These are phyloP conservation scores for Brassica balearica DNA, from an alignment of 441 rosid species.

Conservation along the genomic window DNA sequence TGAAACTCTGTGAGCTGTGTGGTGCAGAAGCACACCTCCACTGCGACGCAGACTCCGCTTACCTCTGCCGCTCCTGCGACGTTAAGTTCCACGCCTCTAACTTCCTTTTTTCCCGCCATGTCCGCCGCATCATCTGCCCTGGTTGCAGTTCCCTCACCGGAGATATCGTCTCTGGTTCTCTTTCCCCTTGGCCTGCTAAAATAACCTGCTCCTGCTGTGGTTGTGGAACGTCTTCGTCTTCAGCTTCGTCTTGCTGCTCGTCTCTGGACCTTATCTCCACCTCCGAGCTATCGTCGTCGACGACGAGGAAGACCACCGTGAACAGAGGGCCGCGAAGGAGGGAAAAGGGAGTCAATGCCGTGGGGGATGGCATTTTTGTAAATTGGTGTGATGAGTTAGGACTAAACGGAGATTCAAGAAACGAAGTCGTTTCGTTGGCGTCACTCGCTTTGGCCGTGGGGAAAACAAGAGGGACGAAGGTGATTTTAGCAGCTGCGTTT, in stretches of 20 bases:
- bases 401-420: constrained; percentile 34
- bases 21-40: constrained; percentile 47
- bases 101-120: constrained; percentile 75
- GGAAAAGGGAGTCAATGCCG: constrained; percentile 3
- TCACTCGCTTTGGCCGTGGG: constrained; percentile 45
- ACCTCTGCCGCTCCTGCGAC: constrained; percentile 64
- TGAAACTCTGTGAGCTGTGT: constrained; percentile 62
- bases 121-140: constrained; percentile 56
- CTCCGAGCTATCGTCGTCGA: constrained; percentile 43
- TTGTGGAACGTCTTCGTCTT: constrained; percentile 14
- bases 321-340: constrained; percentile 17
- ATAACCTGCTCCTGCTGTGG: constrained; percentile 7
- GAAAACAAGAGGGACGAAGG: constrained; percentile 33
- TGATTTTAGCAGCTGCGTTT: constrained; percentile 60
- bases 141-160: constrained; percentile 47
- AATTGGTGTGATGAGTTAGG: constrained; percentile 60
- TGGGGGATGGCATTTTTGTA: constrained; percentile 49
- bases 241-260: constrained; percentile 44
- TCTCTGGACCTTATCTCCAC: constrained; percentile 49
- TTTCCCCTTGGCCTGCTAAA: constrained; percentile 32
- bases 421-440: constrained; percentile 45
- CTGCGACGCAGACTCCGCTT: constrained; percentile 70
- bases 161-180: constrained; percentile 47
- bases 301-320: constrained; percentile 20
- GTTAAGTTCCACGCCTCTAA: constrained; percentile 61